These are phyloP conservation scores for Coffea humblotiana DNA, from an alignment of 305 asterid genomes.

Conservation along the genomic window DNA sequence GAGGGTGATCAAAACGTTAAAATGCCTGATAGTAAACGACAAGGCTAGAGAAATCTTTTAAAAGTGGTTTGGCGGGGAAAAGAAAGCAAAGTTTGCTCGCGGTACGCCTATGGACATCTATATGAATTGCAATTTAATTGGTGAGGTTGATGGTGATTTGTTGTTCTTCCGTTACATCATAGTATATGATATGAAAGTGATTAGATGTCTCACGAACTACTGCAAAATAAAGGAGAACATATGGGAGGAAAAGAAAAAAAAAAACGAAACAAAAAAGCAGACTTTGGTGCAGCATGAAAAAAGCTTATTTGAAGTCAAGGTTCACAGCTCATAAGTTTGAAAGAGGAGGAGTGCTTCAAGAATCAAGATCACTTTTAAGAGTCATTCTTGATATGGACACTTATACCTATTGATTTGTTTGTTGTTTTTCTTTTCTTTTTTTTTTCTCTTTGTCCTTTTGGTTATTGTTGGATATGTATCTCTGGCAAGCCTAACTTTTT, in stretches of 20 bases:
- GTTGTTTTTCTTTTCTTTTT: slow-evolving; percentile 2
- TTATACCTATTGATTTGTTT: slow-evolving; percentile 12
- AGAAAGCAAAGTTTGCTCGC: not conserved
- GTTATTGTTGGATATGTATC: slow-evolving; percentile 23
- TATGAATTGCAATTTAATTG: not conserved
- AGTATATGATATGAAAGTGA: slow-evolving; percentile 3
- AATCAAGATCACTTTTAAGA: not conserved
- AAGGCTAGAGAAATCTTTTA: slow-evolving; percentile 12
- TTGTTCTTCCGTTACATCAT: not conserved
- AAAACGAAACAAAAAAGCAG: not conserved
- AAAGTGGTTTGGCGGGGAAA: not conserved
- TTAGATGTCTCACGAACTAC: slow-evolving; percentile 3
- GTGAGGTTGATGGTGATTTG: not conserved
- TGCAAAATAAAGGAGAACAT: not conserved
- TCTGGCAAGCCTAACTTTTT: slow-evolving; percentile 59
- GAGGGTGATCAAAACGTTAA: slow-evolving; percentile 26
- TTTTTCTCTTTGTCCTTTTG: slow-evolving; percentile 3
- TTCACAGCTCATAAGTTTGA: slow-evolving; percentile 6
- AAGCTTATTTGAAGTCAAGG: slow-evolving; percentile 1
- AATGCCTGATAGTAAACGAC: slow-evolving; percentile 26
- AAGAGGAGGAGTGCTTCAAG: slow-evolving; percentile 5
- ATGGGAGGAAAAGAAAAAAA: not conserved
- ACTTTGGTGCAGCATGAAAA: slow-evolving; percentile 9
- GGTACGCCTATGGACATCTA: not conserved
- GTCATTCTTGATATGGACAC: slow-evolving; percentile 8